These are phyloP conservation scores for Skeletonema costatum DNA, from an alignment of 108 stramenopile genomes.

Conservation along the genomic window DNA sequence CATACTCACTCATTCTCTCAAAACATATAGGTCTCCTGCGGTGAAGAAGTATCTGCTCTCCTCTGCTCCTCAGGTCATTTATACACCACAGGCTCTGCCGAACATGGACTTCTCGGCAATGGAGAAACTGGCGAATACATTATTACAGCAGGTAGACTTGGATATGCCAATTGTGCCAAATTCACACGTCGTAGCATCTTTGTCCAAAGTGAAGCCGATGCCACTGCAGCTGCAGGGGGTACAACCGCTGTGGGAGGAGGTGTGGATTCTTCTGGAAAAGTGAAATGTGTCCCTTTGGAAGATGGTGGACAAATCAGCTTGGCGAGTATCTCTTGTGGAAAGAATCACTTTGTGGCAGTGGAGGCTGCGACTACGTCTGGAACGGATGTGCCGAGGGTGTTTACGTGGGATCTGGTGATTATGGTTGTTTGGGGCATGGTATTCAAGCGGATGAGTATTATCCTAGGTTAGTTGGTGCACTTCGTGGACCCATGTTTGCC, in stretches of 20 bases:
- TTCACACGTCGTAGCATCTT: constrained; percentile 62
- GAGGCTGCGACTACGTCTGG: constrained; percentile 59
- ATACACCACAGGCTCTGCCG: constrained; percentile 79
- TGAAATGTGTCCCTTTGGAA: constrained; percentile 37
- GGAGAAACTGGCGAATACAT: constrained; percentile 93
- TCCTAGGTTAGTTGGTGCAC: constrained; percentile 62
- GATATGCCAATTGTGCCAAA: constrained; percentile 71
- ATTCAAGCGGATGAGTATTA: constrained; percentile 84
- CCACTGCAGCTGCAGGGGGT: constrained; percentile 38
- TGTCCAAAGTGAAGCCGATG: constrained; percentile 58
- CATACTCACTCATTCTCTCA: background rate
- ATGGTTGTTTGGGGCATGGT: constrained; percentile 86
- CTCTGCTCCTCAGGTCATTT: constrained; percentile 71
- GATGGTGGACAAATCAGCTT: constrained; percentile 56
- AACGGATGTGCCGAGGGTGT: constrained; percentile 55
- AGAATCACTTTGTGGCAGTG: constrained; percentile 79
- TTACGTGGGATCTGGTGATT: constrained; percentile 87
- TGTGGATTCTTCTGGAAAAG: constrained; percentile 31
- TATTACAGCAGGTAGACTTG: constrained; percentile 77
- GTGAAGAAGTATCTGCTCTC: constrained; percentile 85
- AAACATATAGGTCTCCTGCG: constrained; percentile 60
- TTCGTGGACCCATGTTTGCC: constrained; percentile 56
- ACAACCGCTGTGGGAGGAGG: background rate
- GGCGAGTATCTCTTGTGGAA: constrained; percentile 74
- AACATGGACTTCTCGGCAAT: constrained; percentile 87